Percentiles rank a stretch among this genome's conserved stretches.
phyloP scores from a whole-genome alignment of 176 grass and related monocot genomes.

The Lolium perenne region DNA sequence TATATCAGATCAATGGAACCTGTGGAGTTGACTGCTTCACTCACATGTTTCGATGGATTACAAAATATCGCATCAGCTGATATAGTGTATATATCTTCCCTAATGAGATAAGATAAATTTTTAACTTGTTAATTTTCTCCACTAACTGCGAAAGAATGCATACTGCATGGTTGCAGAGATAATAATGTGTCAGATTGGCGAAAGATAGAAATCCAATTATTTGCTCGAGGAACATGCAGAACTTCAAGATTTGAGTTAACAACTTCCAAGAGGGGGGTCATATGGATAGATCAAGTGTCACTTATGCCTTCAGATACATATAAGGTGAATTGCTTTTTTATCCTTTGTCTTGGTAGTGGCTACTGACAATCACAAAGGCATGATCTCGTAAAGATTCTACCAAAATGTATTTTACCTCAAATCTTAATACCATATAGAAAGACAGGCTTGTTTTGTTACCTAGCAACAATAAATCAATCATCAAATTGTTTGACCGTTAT shows the following conservation, averaged over 20 bases:
- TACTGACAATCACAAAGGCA: not conserved
- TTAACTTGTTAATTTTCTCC: not conserved
- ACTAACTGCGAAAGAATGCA: not conserved
- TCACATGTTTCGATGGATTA: conserved; percentile 29
- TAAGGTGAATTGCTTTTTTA: conserved; percentile 34
- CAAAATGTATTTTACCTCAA: not conserved
- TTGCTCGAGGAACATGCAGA: conserved; percentile 46
- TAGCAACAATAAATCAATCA: not conserved
- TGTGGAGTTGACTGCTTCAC: conserved; percentile 55
- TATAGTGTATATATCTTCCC: conserved; percentile 10
- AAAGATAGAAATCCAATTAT: conserved; percentile 41
- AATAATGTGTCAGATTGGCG: conserved; percentile 28
- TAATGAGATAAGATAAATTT: not conserved
- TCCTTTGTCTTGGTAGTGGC: not conserved
- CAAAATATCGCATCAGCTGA: conserved; percentile 30
- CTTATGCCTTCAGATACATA: conserved; percentile 61
- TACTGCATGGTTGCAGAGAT: conserved; percentile 12
- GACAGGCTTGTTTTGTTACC: not conserved
- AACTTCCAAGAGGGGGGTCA: conserved; percentile 43
- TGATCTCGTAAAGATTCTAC: not conserved
- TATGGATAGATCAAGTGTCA: conserved; percentile 67
- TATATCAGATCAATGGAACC: conserved; percentile 60
- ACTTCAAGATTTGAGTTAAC: conserved; percentile 52
- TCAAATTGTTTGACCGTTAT: not conserved
- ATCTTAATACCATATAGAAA: not conserved